Conservation (phyloP, 129 eudicot genomes). For the Deinandra increscens region DNA sequence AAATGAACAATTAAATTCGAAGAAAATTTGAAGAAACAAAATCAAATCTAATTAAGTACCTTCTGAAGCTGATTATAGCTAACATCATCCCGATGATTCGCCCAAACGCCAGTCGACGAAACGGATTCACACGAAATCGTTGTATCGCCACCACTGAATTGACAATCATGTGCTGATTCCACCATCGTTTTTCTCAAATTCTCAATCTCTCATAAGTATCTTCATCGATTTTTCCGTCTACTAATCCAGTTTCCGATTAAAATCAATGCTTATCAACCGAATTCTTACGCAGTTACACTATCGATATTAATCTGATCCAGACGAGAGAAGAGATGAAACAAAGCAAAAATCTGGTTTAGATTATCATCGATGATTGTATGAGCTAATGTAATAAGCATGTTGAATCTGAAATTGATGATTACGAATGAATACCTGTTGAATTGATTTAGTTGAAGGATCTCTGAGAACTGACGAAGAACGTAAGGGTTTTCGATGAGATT, state of each 20-base stretch:
- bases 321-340: background rate
- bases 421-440: conserved; percentile 22
- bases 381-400: background rate
- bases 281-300: conserved; percentile 26
- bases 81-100: conserved; percentile 65
- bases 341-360: conserved; percentile 19
- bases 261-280: conserved; percentile 6
- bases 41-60: conserved; percentile 41
- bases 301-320: conserved; percentile 26
- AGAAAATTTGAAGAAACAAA: background rate
- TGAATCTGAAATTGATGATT: conserved; percentile 22
- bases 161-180: conserved; percentile 53
- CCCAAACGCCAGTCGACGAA: conserved; percentile 67
- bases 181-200: conserved; percentile 52
- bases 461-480: conserved; percentile 39
- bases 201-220: conserved; percentile 35
- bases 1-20: conserved; percentile 2
- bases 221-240: conserved; percentile 16
- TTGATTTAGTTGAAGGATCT: conserved; percentile 25
- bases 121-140: conserved; percentile 53
- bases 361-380: conserved; percentile 23
- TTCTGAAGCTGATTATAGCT: conserved; percentile 84
- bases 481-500: conserved; percentile 47
- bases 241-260: conserved; percentile 25
- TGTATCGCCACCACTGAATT: conserved; percentile 36